These are phyloP conservation scores for Cephalotrichum gorgonifer DNA, from an alignment of 2,329 filamentous ascomycete genomes.

Conservation along the genomic window DNA sequence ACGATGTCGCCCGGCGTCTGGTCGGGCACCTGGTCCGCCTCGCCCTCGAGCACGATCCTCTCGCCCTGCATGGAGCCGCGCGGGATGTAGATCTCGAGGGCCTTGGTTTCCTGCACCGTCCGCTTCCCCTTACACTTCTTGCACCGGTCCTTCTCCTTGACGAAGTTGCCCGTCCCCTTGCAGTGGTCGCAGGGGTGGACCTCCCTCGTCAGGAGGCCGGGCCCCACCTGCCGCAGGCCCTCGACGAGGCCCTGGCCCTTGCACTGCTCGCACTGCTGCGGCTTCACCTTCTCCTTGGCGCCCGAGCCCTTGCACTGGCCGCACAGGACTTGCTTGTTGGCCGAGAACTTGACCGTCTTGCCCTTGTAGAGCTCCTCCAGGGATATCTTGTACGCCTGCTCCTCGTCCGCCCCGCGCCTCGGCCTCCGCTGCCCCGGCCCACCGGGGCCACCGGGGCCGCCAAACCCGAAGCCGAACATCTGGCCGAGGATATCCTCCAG, in stretches of 20 bases:
- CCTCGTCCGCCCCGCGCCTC: constrained; percentile 69
- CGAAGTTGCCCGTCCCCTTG: constrained; percentile 73
- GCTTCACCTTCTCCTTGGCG: constrained; percentile 84
- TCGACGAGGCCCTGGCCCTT: constrained; percentile 69
- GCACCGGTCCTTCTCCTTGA: constrained; percentile 94
- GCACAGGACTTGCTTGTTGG: constrained; percentile 89
- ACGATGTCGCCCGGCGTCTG: constrained; percentile 88
- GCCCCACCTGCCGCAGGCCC: constrained; percentile 72
- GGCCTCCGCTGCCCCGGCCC: constrained; percentile 45
- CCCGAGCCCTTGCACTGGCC: constrained; percentile 77
- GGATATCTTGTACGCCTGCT: constrained; percentile 82
- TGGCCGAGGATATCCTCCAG: constrained; percentile 87
- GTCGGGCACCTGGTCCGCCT: constrained; percentile 86
- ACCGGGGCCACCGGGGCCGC: constrained; percentile 36
- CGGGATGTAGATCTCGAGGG: constrained; percentile 92
- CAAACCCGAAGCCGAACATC: constrained; percentile 77
- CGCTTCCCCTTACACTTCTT: constrained; percentile 97
- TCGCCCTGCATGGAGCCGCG: constrained; percentile 80
- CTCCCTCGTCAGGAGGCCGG: constrained; percentile 75
- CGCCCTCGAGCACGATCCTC: constrained; percentile 79
- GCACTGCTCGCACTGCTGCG: constrained; percentile 73
- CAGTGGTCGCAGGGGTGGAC: constrained; percentile 74
- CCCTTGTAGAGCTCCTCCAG: constrained; percentile 97
- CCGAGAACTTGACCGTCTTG: constrained; percentile 91
- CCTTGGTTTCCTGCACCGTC: constrained; percentile 80